Evolutionary conservation across 805 yeast species (phyloP), one percentile per base, ranked within the genome.

Genomic region (Kodamaea kaohsiungensis): DNA sequence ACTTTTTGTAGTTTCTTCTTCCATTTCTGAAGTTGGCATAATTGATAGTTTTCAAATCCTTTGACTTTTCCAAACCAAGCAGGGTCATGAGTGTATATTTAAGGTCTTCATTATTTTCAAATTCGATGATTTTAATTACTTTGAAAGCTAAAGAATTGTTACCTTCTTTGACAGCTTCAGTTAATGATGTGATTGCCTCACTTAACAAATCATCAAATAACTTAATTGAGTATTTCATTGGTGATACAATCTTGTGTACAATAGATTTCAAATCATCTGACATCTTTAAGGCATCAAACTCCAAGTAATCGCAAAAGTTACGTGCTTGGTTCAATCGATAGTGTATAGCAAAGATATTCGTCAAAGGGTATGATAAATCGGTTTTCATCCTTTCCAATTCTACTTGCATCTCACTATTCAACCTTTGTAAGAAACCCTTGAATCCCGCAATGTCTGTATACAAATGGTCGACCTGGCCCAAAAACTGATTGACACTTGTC

Each of bases 21-120:
- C 66, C 55, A 2, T 70, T 62, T 47, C 80, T 62, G 51, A 58
- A 70, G 13, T 58, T 60, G 7, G 70, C 56, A 57, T 74, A 75
- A 56, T 71, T 57, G 12, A 63, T 49, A 8, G 65, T 64, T 37
- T 54, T 59, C 17, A 56, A 43, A 40, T 60, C 57, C 5, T 50
- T 53, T 16, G 62, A 61, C 2, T 58, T 43, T 10, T 61, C 53
- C 27, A 75, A 60, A 22, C 65, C 63, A 53, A 72, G 64, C 48
- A 68, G 69, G 51, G 61, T 53, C 56, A 52, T 79, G 72, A 70
- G 63, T 45, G 51, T 56, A 48, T 58, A 62, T 60, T 86, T 84
- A 56, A 85, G 68, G 64, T 95, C 99, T 63, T 89, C 91, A 27
- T 80, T 76, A 59, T 88, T 89, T 68, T 95, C 99, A 58, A 75